Conservation (phyloP, 306 rosid species). For the Sindora glabra region DNA sequence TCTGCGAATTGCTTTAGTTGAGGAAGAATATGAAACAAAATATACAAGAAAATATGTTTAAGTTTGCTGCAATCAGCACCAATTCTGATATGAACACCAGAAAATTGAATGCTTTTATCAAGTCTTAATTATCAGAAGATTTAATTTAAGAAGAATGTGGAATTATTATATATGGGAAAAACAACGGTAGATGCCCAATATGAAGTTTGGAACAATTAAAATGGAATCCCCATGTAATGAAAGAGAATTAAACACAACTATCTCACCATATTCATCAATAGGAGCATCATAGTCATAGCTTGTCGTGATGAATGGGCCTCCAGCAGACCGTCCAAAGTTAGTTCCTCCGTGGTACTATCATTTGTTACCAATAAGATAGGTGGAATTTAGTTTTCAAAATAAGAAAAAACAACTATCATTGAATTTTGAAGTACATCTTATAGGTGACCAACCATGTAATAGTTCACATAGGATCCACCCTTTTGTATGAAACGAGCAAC, state of each 20-base stretch:
- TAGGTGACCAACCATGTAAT: constrained; percentile 2
- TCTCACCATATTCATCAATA: constrained; percentile 17
- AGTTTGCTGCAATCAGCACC: not conserved
- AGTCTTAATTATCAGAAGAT: too few species aligned
- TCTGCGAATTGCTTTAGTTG: too few species aligned
- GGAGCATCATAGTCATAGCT: constrained; percentile 27
- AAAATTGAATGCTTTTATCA: not conserved
- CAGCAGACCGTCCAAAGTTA: constrained; percentile 14
- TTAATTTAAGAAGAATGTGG: too few species aligned
- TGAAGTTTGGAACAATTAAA: too few species aligned
- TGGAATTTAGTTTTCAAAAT: not conserved
- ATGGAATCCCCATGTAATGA: too few species aligned
- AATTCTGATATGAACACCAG: not conserved
- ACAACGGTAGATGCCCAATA: too few species aligned
- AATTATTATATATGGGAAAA: too few species aligned
- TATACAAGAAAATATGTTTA: not conserved
- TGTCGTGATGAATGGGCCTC: constrained; percentile 19
- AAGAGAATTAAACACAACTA: not conserved
- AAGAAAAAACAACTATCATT: not conserved
- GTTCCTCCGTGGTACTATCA: constrained; percentile 20
- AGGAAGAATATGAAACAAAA: not conserved
- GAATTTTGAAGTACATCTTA: not conserved
- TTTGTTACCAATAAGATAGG: not conserved
- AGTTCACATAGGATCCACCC: constrained; percentile 15
- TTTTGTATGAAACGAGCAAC: constrained; percentile 14